Conservation (phyloP, 1,139 yeast genomes). For the Geotrichum carabidarum region DNA sequence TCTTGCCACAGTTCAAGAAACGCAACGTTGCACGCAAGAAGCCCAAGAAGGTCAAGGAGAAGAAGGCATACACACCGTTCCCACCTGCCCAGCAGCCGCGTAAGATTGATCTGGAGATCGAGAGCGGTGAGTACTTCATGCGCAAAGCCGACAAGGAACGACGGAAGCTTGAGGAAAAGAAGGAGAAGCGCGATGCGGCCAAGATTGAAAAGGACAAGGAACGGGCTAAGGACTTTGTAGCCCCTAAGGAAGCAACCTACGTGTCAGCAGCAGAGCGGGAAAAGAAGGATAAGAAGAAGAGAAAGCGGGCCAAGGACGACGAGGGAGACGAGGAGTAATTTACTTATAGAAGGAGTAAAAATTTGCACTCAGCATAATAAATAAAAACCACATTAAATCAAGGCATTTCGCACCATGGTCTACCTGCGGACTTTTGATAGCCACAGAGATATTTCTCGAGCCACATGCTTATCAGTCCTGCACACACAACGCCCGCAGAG, state of each 20-base stretch:
- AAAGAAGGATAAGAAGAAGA: slow-evolving; percentile 28
- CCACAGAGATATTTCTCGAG: slow-evolving; percentile 69
- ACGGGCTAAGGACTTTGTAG: slow-evolving; percentile 71
- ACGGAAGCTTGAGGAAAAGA: slow-evolving; percentile 69
- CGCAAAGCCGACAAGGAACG: slow-evolving; percentile 75
- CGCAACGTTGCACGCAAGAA: slow-evolving; percentile 91
- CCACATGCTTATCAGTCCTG: slow-evolving; percentile 71
- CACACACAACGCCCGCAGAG: slow-evolving; percentile 77
- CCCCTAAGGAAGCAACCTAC: slow-evolving; percentile 73
- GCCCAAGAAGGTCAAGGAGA: slow-evolving; percentile 65
- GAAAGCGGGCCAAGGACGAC: slow-evolving; percentile 28
- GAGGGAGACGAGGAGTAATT: slow-evolving; percentile 18
- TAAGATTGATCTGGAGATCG: slow-evolving; percentile 94
- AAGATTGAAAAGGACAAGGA: slow-evolving; percentile 63
- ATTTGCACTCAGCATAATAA: background rate
- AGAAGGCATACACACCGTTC: slow-evolving; percentile 95
- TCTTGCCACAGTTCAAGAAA: slow-evolving; percentile 94
- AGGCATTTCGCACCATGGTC: slow-evolving; percentile 40
- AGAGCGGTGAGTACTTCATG: slow-evolving; percentile 96
- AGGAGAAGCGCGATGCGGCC: slow-evolving; percentile 68
- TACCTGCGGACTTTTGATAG: slow-evolving; percentile 48
- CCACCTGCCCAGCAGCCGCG: slow-evolving; percentile 98
- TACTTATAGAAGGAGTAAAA: background rate
- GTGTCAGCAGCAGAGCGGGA: slow-evolving; percentile 25
- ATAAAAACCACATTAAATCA: slow-evolving; percentile 10